A percentile compares a stretch with the other conserved stretches of the same genome.
These are phyloP conservation scores for Pneumocystis canis DNA, from an alignment of 1,139 yeast genomes.

Conservation along the genomic window DNA sequence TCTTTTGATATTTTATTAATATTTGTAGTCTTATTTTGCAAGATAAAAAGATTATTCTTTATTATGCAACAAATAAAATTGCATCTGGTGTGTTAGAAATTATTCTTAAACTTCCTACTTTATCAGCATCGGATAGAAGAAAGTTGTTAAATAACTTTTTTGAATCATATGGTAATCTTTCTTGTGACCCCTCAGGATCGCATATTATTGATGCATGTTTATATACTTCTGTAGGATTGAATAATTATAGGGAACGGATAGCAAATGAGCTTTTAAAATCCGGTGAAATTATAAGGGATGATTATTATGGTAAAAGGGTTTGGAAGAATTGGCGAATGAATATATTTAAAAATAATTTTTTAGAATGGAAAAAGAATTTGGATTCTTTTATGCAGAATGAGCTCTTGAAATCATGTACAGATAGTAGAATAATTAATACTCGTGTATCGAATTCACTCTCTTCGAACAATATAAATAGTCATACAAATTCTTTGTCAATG, in stretches of 20 bases:
- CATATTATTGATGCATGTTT: conserved; percentile 78
- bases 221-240: conserved; percentile 61
- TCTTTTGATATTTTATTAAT: not conserved
- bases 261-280: conserved; percentile 54
- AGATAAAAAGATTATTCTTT: conserved; percentile 5
- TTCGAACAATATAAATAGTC: not conserved
- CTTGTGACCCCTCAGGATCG: conserved; percentile 83
- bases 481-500: not conserved
- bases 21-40: not conserved
- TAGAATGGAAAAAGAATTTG: conserved; percentile 8
- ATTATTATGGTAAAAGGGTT: conserved; percentile 74
- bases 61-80: conserved; percentile 8
- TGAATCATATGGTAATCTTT: conserved; percentile 38
- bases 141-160: conserved; percentile 48
- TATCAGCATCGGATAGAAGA: conserved; percentile 46
- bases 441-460: not conserved
- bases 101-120: conserved; percentile 37
- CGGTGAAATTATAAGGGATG: conserved; percentile 40
- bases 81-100: conserved; percentile 29
- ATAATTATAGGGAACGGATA: conserved; percentile 73
- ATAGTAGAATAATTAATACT: not conserved
- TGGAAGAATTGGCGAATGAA: conserved; percentile 95
- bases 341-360: conserved; percentile 28
- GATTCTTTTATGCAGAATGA: not conserved
- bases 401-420: not conserved